Evolutionary conservation across 2,329 filamentous ascomycete genomes (phyloP), one percentile per base, ranked within the genome.

Genomic region (Colletotrichum cuscutae): DNA sequence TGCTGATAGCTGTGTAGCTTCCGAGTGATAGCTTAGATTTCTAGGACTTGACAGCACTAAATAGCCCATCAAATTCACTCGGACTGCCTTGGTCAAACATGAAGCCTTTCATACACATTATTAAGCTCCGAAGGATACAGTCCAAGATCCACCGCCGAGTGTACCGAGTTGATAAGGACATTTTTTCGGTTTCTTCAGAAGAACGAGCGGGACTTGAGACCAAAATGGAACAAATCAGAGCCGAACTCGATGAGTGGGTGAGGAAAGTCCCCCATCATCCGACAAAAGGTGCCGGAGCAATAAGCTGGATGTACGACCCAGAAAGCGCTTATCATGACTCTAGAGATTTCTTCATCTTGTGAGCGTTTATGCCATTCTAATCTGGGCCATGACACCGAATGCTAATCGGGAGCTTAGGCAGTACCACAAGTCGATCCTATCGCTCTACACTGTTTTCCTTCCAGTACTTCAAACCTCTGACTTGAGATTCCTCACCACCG

Each of bases 281-380:
- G 7, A 76, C 78, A 8, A 76, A 76, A 46, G 76, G 74, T n/a
- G 53, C 72, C 4, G 70, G 71, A 24, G 73, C 74, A 5, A 75
- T 76, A 2, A 76, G 75, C 0, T 79, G 78, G 78, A 77, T 79
- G 76, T 78, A 79, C 57, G 78, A 79, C 7, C 78, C 77, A 0
- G 78, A 79, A 61, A 77, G 74, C 60, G 68, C 76, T 0, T 75
- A 75, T 35, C 76, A 78, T 26, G 77, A 78, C 49, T 76, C 78
- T 0, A 67, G 75, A 12, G 78, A 79, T 59, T 79, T 77, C 37
- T 79, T 77, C 54, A 75, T 75, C 26, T 59, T 77, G 77, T 76
- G n/a, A 57, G 74, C 59, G 74, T 61, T 19, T 7, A 22, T 5
- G 4, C 3, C n/a, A 32, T 15, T 3, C 15, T 26, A 26, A 26